These are phyloP conservation scores for Musa itinerans DNA, from an alignment of 176 grass and related monocot genomes.

Conservation along the genomic window DNA sequence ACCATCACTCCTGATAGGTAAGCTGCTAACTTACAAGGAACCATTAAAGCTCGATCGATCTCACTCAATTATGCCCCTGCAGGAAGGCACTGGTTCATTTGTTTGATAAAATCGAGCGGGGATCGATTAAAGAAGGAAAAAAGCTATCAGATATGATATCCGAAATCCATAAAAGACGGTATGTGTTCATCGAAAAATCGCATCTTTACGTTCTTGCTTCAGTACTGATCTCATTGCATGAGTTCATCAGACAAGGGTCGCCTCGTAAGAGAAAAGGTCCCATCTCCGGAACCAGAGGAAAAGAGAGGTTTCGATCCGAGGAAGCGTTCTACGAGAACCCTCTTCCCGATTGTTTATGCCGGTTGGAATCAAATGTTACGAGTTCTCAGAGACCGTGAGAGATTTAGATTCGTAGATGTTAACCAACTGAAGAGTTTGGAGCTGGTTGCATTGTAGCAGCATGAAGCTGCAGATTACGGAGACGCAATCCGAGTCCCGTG, in stretches of 20 bases:
- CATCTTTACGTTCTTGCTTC: not conserved
- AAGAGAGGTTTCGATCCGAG: slow-evolving; percentile 72
- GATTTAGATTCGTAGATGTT: no score
- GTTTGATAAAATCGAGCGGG: slow-evolving; percentile 61
- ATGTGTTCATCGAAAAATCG: not conserved
- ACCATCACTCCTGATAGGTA: slow-evolving; percentile 80
- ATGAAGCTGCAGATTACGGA: not conserved
- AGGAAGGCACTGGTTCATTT: slow-evolving; percentile 89
- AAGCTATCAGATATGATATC: slow-evolving; percentile 46
- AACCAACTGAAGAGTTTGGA: not conserved
- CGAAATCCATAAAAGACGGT: slow-evolving; percentile 82
- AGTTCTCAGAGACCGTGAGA: not conserved
- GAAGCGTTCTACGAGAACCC: slow-evolving; percentile 99
- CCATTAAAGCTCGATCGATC: no score
- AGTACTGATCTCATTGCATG: not conserved
- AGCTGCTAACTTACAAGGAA: not conserved
- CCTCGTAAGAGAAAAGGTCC: slow-evolving; percentile 77
- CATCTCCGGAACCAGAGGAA: slow-evolving; percentile 67
- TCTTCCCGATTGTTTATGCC: slow-evolving; percentile 82
- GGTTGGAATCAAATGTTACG: not conserved
- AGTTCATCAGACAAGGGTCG: slow-evolving; percentile 67
- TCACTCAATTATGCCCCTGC: slow-evolving; percentile 3
- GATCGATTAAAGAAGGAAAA: slow-evolving; percentile 51
- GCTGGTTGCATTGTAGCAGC: not conserved
- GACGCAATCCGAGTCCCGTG: no score